phyloP scores from a whole-genome alignment of 352 stramenopile genomes.

The Globisporangium uncinulatum region DNA sequence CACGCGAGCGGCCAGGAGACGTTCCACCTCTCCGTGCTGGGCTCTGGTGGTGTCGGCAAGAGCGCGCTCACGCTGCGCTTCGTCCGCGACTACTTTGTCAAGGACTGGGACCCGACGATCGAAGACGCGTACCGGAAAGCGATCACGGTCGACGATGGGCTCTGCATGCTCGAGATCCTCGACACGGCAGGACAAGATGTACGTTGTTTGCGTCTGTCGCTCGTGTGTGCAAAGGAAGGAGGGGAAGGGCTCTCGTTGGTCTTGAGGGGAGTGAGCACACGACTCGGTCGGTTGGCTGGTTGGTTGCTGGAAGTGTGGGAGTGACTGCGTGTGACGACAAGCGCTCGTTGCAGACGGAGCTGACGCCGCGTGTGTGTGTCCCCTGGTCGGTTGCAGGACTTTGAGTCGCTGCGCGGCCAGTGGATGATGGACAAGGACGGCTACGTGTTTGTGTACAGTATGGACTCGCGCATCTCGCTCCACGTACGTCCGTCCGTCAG shows the following conservation, averaged over 20 bases:
- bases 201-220: slow-evolving; percentile 14
- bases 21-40: slow-evolving; percentile 84
- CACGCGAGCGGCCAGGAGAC: slow-evolving; percentile 71
- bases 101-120: slow-evolving; percentile 90
- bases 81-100: slow-evolving; percentile 87
- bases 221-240: too few relatives aligned
- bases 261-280: background rate
- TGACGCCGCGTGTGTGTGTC: background rate
- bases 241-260: background rate
- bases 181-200: slow-evolving; percentile 88
- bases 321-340: too few relatives aligned
- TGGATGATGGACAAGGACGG: slow-evolving; percentile 92
- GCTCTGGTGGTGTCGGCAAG: slow-evolving; percentile 88
- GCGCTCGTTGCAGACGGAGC: too few relatives aligned
- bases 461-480: slow-evolving; percentile 84
- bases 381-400: slow-evolving; percentile 73
- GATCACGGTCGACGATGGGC: slow-evolving; percentile 75
- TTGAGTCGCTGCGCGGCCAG: slow-evolving; percentile 82
- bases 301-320: background rate
- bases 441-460: slow-evolving; percentile 90
- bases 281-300: slow-evolving; percentile 1
- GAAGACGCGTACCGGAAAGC: slow-evolving; percentile 89
- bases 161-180: slow-evolving; percentile 88
- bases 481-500: slow-evolving; percentile 33
- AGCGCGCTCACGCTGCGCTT: slow-evolving; percentile 88